These are phyloP conservation scores for Pachysandra terminalis DNA, from an alignment of 164 flowering plant species.

Conservation along the genomic window DNA sequence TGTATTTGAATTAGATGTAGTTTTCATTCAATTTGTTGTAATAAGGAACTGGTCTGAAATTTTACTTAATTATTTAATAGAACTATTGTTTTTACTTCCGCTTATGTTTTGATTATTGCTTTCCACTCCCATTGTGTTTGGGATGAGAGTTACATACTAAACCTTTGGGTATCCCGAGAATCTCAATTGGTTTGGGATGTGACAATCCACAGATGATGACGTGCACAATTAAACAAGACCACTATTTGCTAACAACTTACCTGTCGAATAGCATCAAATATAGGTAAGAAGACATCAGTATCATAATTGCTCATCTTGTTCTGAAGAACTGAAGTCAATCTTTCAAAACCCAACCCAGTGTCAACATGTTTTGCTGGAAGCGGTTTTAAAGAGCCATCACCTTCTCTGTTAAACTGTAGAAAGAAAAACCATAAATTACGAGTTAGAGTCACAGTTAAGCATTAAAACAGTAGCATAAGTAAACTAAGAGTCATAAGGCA, in stretches of 20 bases:
- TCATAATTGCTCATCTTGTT: constrained; percentile 98
- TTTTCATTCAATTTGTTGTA: no score
- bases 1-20: no score
- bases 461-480: not conserved
- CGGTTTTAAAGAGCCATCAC: constrained; percentile 83
- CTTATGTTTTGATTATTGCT: no score
- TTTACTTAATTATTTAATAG: no score
- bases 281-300: constrained; percentile 92
- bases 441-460: not conserved
- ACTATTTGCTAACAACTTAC: constrained; percentile 28
- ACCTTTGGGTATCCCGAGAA: no score
- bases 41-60: no score
- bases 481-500: not conserved
- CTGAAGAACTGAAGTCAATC: constrained; percentile 92
- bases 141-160: no score
- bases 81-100: no score
- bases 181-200: no score
- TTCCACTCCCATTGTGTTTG: no score
- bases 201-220: no score
- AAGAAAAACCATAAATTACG: constrained; percentile 5
- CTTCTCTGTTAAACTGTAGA: constrained; percentile 85
- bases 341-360: constrained; percentile 98
- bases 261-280: constrained; percentile 79
- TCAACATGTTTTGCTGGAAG: constrained; percentile 98
- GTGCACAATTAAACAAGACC: no score